phyloP scores from a whole-genome alignment of 2,329 filamentous ascomycete species.

The Aspergillus arachidicola region DNA sequence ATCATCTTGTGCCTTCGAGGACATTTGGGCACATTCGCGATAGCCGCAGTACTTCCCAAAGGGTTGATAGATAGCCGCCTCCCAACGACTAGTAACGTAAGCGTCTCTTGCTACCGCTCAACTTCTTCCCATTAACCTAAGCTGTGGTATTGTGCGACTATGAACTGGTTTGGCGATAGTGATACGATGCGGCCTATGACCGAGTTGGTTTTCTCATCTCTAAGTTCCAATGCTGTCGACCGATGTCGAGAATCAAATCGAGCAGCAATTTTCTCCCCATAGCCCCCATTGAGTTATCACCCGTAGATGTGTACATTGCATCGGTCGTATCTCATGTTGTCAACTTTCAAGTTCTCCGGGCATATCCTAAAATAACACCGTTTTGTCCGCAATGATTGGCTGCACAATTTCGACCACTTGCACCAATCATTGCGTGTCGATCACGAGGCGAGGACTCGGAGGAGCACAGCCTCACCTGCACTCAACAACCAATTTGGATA shows the following conservation, averaged over 20 bases:
- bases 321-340: neutral
- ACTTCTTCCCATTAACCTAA: neutral
- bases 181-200: neutral
- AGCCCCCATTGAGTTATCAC: neutral
- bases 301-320: neutral
- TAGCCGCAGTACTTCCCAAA: slow-evolving; percentile 60
- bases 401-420: neutral
- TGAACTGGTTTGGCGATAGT: neutral
- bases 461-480: neutral
- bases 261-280: neutral
- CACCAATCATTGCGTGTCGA: slow-evolving; percentile 1
- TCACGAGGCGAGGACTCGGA: neutral
- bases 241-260: neutral
- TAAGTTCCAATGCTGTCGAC: neutral
- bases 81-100: slow-evolving; percentile 63
- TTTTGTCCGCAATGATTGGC: neutral
- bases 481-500: neutral
- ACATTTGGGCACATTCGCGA: slow-evolving; percentile 58
- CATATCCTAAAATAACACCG: neutral
- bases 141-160: neutral
- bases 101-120: slow-evolving; percentile 60
- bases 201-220: neutral
- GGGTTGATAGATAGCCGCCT: slow-evolving; percentile 63
- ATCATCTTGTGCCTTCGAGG: neutral
- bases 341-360: neutral